Percentiles rank a stretch among this genome's conserved stretches.
These are phyloP conservation scores for Coccomyxa sp. DNA, from an alignment of 139 green algal species.

Conservation along the genomic window DNA sequence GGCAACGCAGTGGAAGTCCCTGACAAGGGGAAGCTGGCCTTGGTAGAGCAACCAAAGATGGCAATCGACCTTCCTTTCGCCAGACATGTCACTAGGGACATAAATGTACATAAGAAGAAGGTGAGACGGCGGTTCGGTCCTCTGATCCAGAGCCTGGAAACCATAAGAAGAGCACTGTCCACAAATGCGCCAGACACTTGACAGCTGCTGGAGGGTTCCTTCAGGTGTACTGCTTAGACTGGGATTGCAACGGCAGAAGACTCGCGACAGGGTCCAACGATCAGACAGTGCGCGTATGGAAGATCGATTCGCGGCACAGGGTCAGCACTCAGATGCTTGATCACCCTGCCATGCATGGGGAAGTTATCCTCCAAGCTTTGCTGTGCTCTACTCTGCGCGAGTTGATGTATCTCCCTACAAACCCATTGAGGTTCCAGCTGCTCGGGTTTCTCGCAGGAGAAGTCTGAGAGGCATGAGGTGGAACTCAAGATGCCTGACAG, in stretches of 20 bases:
- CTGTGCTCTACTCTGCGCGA: too few species aligned
- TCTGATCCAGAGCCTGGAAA: too few species aligned
- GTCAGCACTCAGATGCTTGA: background rate
- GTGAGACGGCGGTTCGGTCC: background rate
- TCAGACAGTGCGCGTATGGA: background rate
- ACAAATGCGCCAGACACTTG: too few species aligned
- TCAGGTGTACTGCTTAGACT: background rate
- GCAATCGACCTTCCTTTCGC: background rate
- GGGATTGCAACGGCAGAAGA: background rate
- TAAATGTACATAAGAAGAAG: background rate
- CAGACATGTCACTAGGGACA: background rate
- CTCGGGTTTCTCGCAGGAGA: background rate
- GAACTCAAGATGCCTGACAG: background rate
- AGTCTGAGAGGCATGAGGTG: background rate
- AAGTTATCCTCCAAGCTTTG: too few species aligned
- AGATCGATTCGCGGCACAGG: background rate
- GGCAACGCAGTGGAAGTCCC: too few species aligned
- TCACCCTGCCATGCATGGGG: too few species aligned
- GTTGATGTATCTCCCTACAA: too few species aligned
- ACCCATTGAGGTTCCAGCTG: too few species aligned
- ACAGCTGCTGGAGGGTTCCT: background rate
- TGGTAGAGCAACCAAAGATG: background rate
- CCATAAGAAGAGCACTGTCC: too few species aligned
- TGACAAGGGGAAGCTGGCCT: too few species aligned
- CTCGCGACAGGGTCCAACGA: background rate